Percentiles rank a stretch among this genome's conserved stretches.
phyloP scores from a whole-genome alignment of 768 basidiomycete genomes.

The Lactarius vividus region DNA sequence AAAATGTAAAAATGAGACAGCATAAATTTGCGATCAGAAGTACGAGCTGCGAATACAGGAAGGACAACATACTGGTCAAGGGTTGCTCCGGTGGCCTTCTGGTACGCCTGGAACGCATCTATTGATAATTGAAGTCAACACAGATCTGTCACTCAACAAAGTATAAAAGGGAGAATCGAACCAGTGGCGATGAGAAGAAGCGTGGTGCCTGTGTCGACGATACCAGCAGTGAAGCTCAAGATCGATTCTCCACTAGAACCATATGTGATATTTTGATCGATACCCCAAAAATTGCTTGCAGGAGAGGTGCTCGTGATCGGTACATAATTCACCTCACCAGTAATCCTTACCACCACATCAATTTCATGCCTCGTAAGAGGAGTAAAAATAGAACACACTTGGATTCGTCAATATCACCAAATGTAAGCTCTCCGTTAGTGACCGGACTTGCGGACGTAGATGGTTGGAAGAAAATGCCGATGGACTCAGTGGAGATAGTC shows the following conservation, averaged over 20 bases:
- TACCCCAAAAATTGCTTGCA: constrained; percentile 50
- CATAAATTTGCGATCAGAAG: not conserved
- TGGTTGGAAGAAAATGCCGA: constrained; percentile 54
- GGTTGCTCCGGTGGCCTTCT: constrained; percentile 51
- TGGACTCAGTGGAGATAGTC: constrained; percentile 42
- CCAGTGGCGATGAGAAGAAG: constrained; percentile 51
- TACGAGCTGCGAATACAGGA: not conserved
- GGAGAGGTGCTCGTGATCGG: constrained; percentile 47
- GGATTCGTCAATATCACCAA: constrained; percentile 49
- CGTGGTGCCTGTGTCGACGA: constrained; percentile 57
- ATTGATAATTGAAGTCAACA: constrained; percentile 1
- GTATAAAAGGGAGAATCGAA: constrained; percentile 5
- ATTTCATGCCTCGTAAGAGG: constrained; percentile 24
- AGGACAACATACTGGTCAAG: constrained; percentile 43
- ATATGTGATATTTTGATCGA: constrained; percentile 44
- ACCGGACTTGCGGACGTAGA: constrained; percentile 36
- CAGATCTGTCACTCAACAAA: not conserved
- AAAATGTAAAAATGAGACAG: not conserved
- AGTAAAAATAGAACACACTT: constrained; percentile 35
- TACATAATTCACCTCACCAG: constrained; percentile 37
- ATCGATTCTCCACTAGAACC: constrained; percentile 34
- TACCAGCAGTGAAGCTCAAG: constrained; percentile 42
- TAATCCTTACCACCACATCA: constrained; percentile 30
- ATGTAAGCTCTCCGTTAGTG: constrained; percentile 54
- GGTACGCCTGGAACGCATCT: constrained; percentile 56